phyloP scores from a whole-genome alignment of 306 rosid species.

The Sechiopsis laciniata region DNA sequence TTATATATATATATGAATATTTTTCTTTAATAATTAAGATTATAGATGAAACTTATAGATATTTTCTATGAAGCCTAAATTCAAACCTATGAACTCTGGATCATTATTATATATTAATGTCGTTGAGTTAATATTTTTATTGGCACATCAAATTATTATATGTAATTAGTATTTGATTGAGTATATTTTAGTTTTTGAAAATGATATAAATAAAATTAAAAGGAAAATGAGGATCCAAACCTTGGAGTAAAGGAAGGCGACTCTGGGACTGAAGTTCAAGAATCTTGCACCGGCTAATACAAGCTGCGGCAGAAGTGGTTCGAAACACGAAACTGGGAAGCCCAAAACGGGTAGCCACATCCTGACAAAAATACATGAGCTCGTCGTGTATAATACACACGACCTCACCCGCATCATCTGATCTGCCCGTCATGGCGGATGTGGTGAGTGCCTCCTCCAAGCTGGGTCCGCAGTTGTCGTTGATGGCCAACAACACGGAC shows the following conservation, averaged over 20 bases:
- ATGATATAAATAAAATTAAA: too few relatives aligned
- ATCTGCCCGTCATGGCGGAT: too few relatives aligned
- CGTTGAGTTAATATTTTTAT: too few relatives aligned
- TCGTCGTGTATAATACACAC: slow-evolving; percentile 46
- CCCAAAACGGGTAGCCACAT: slow-evolving; percentile 29
- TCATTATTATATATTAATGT: too few relatives aligned
- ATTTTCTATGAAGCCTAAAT: too few relatives aligned
- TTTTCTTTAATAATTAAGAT: too few relatives aligned
- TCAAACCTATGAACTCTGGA: too few relatives aligned
- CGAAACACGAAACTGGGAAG: slow-evolving; percentile 1
- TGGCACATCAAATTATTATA: too few relatives aligned
- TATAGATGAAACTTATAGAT: too few relatives aligned
- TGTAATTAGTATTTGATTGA: too few relatives aligned
- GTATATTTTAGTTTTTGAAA: too few relatives aligned
- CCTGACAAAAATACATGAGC: slow-evolving; percentile 29
- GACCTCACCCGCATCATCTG: background rate
- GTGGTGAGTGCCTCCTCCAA: slow-evolving; percentile 21
- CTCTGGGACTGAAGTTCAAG: background rate
- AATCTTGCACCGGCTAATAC: background rate
- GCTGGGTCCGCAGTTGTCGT: slow-evolving; percentile 23
- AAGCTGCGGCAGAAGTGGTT: background rate
- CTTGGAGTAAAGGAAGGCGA: background rate
- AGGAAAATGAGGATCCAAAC: background rate
- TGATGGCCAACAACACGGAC: background rate
- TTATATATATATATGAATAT: too few relatives aligned